Evolutionary conservation across 495 filamentous ascomycete genomes (phyloP), one percentile per base, ranked within the genome.

Genomic region (Aspergillus homomorphus): DNA sequence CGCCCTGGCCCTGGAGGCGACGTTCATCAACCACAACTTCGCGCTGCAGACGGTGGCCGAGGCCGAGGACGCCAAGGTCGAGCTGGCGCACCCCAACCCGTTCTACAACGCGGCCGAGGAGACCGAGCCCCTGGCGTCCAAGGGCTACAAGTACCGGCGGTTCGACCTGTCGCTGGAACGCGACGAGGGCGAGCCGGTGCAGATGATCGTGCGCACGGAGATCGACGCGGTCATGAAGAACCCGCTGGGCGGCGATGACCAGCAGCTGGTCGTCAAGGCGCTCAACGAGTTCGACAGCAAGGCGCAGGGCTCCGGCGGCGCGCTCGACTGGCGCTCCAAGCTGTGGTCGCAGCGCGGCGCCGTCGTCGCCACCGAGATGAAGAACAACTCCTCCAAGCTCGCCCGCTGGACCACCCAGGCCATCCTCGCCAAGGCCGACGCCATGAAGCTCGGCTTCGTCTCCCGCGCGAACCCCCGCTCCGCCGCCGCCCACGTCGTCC

Each of bases 1-100:
- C 46, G 91, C 94, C 24, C 84, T 98, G 20, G 92, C 93, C 61
- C 86, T 97, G 72, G 94, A 98, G 74, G 94, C 94, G 23, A 98
- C 94, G 24, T 93, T 96, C 79, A 98, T 98, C 87, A 98, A 98
- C 83, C 92, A 98, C 82, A 96, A 97, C 79, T 98, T 98, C 68
- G 88, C 90, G 41, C 87, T 94, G 73, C 94, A 98, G 81, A 90
- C 91, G 51, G 91, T 98, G 58, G 73, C 84, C 61, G 94, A 98
- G 78, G 87, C 79, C 60, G 82, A 90, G 55, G 80, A 78, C 52
- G 73, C 82, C 66, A 96, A 93, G 79, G 80, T 90, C 62, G 81
- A 89, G 57, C 90, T 97, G 82, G 65, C 83, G 22, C 79, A 96
- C 77, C 88, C 91, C 61, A 96, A 98, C 78, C 94, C 94, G 59